Base-by-base conservation (phyloP, 495 filamentous ascomycete species). In the Glutinoglossum americanum region DNA sequence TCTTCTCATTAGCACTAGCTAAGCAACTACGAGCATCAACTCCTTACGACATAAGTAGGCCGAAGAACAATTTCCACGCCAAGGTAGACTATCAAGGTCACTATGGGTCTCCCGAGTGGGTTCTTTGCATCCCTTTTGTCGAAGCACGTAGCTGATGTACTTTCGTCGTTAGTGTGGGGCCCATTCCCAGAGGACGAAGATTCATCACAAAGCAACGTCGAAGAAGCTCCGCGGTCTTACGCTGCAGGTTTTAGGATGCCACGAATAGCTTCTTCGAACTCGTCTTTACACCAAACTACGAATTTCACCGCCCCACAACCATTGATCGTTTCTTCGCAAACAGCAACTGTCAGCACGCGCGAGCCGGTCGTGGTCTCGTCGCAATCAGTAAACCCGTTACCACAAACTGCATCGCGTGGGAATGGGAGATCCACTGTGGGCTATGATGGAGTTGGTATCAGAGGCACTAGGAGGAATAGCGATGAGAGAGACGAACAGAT, bases 401-500 rank as follows among this genome's bases (percentile, higher is more conserved):
- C 49, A 53, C 19, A 23, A 21, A 19, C 28, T 17, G 7, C 17
- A 30, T 17, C 49, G 6, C 49, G 26, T 30, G 49, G 25, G 13
- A 53, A 53, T 28, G 49, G 49, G 30, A 27, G 49, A 32, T 11
- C 49, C 30, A 1, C 28, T 27, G 47, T 6, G 8, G 47, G 19
- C n/a, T 6, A 9, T 49, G 49, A 53, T 6, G 28, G 1, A 32
- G 25, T 25, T 5, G 49, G 49, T 5, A 1, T 19, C 19, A 53
- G 49, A 17, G 49, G 49, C 1, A 21, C 4, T 6, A 27, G 23
- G 28, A 53, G 49, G 17, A 27, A 27, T 53, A 53, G 26, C 13
- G 49, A 53, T 17, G 49, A 53, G 25, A 53, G 49, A 28, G 49
- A 53, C 19, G 49, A 53, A 10, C 49, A 53, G 49, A 53, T 53